phyloP scores from a whole-genome alignment of 1,284 basidiomycete genomes.

The Bondarzewia mesenterica region DNA sequence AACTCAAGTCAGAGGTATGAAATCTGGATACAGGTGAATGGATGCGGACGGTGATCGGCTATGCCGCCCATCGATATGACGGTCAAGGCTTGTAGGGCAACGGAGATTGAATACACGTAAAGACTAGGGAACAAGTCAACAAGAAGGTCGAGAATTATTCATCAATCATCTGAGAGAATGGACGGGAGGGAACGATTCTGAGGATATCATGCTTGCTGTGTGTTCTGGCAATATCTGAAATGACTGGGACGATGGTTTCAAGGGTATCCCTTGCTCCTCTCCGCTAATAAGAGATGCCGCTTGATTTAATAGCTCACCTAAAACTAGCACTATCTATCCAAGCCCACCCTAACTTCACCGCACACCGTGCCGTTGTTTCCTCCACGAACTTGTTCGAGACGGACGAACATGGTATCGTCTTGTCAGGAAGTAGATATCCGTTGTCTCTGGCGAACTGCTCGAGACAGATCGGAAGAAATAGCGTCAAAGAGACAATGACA shows the following conservation, averaged over 20 bases:
- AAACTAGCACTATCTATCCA: constrained; percentile 88
- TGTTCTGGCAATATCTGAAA: neutral
- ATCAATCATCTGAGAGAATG: neutral
- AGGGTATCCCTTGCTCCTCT: no score
- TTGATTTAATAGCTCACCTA: no score
- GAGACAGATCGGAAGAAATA: constrained; percentile 77
- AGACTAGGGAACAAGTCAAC: constrained; percentile 38
- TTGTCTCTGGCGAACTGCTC: constrained; percentile 82
- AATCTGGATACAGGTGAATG: neutral
- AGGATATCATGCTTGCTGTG: no score
- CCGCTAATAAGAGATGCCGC: no score
- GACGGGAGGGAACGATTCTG: neutral
- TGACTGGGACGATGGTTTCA: neutral
- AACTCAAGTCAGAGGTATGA: neutral
- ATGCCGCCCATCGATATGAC: constrained; percentile 88
- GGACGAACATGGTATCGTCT: constrained; percentile 38
- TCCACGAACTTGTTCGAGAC: constrained; percentile 15
- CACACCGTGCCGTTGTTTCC: constrained; percentile 43
- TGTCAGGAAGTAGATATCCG: constrained; percentile 61
- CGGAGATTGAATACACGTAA: constrained; percentile 80
- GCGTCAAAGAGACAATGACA: constrained; percentile 69
- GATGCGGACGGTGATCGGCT: constrained; percentile 72
- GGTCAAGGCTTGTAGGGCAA: constrained; percentile 79
- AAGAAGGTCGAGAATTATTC: no score
- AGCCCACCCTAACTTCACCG: constrained; percentile 64